Conservation (phyloP, 768 basidiomycete species). For the Suillus occidentalis region DNA sequence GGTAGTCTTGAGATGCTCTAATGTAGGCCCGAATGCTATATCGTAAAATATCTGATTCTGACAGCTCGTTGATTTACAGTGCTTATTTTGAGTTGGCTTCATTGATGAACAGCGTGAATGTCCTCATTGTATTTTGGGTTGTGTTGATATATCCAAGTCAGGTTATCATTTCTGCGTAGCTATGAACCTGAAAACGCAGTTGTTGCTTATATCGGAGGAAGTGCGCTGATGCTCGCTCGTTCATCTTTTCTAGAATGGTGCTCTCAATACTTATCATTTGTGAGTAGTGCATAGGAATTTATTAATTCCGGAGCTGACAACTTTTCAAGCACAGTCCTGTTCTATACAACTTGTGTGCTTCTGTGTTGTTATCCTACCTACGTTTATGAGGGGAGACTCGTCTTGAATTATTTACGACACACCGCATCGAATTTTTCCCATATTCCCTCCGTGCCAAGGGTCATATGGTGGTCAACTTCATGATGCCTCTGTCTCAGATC, state of each 20-base stretch:
- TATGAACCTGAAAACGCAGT: constrained; percentile 44
- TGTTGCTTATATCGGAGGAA: constrained; percentile 32
- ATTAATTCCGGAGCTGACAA: background rate
- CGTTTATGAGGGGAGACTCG: background rate
- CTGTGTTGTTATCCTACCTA: background rate
- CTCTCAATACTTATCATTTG: constrained; percentile 54
- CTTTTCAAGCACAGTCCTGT: constrained; percentile 27
- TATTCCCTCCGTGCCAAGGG: constrained; percentile 42
- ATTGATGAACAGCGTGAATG: constrained; percentile 23
- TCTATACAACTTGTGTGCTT: constrained; percentile 28
- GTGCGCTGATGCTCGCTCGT: background rate
- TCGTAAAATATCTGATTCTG: background rate
- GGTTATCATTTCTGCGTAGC: constrained; percentile 26
- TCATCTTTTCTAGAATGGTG: constrained; percentile 42
- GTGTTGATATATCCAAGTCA: background rate
- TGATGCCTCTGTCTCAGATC: constrained; percentile 39
- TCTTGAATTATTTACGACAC: constrained; percentile 18
- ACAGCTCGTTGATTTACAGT: constrained; percentile 2
- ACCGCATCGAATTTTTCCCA: constrained; percentile 45
- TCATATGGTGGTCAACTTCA: constrained; percentile 38
- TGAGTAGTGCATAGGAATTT: constrained; percentile 17
- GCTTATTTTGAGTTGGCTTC: constrained; percentile 28
- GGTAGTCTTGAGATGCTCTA: constrained; percentile 57
- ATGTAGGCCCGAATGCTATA: constrained; percentile 25
- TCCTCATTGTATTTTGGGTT: constrained; percentile 49